A percentile compares a stretch with the other conserved stretches of the same genome.
phyloP scores from a whole-genome alignment of 2,329 filamentous ascomycete species.

The Delphinella strobiligena region DNA sequence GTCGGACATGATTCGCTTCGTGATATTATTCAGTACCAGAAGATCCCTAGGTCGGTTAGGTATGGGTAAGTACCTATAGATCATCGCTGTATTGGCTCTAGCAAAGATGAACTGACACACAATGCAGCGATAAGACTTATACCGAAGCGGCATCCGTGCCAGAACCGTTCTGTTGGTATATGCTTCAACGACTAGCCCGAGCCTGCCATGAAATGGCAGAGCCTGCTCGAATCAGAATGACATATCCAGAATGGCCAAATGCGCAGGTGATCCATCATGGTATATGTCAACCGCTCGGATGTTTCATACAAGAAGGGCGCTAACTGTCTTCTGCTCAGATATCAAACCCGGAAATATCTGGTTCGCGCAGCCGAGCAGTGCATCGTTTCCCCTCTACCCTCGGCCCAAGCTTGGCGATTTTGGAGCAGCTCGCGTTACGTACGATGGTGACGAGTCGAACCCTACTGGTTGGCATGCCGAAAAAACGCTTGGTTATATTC shows the following conservation, averaged over 20 bases:
- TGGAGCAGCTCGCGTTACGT: not conserved
- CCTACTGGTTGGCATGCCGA: not conserved
- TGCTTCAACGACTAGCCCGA: conserved; percentile 10
- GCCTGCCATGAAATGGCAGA: conserved; percentile 2
- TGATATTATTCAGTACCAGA: not conserved
- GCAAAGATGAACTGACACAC: not conserved
- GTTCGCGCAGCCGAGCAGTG: not conserved
- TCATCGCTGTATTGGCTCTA: not conserved
- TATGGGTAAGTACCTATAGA: not conserved
- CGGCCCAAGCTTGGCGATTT: conserved; percentile 1
- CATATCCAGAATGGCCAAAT: not conserved
- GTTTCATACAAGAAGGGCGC: not conserved
- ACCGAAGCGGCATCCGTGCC: conserved; percentile 5
- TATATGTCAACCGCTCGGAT: not conserved
- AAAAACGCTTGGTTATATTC: not conserved
- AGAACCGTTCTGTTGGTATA: conserved; percentile 13
- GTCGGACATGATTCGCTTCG: conserved; percentile 4
- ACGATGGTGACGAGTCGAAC: not conserved
- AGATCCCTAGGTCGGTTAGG: not conserved
- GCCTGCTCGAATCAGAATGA: not conserved
- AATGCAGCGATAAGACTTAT: not conserved
- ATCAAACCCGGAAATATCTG: conserved; percentile 7
- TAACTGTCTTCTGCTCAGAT: not conserved
- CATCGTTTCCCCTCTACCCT: conserved; percentile 4
- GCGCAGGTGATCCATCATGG: conserved; percentile 1